Base-by-base conservation (phyloP, 352 stramenopile species). In the Lagenidium giganteum region DNA sequence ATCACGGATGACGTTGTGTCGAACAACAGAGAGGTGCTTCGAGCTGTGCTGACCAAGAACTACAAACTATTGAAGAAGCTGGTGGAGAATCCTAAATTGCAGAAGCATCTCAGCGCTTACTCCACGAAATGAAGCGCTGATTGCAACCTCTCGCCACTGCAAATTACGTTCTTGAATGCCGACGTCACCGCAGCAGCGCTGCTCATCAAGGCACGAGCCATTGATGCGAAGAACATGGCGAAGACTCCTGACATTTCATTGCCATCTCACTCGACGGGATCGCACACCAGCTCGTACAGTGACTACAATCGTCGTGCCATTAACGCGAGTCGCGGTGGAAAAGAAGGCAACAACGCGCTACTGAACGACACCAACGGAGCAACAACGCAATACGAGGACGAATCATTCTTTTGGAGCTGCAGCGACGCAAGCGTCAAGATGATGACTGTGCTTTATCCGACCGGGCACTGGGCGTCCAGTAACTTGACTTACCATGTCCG, bases 301-400 rank as follows among this genome's bases (percentile, higher is more conserved):
- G 50, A 57, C 25, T 57, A 57, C 50, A 57, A 57, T 26, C 33
- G 51, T 39, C 50, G 50, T 16, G 48, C 48, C 5, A 46, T 57
- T 14, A 57, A 57, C 29, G 50, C 50, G 6, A 57, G 50, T 39
- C 50, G 50, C 7, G 50, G 50, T 0, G 50, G 50, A 13, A 51
- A 52, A 46, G 50, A 57, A 57, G 50, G 50, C 28, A 45, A 51
- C 29, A 52, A 57, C 21, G 50, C 50, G 29, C 33, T 57, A 3
- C 18, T 57, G 17, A 49, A 57, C 16, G 50, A 57, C 22, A 8
- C 7, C 12, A 22, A 28, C 7, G 24, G 24, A 8, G 8, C 8
- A 27, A 43, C 16, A 9, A 25, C 25, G 8, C 22, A 46, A 12
- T 13, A 30, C n/a, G 36, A 27, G 8, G 36, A 43, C 8, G 8